Conservation (phyloP, 1,284 basidiomycete species). For the Anthracocystis setariae region DNA sequence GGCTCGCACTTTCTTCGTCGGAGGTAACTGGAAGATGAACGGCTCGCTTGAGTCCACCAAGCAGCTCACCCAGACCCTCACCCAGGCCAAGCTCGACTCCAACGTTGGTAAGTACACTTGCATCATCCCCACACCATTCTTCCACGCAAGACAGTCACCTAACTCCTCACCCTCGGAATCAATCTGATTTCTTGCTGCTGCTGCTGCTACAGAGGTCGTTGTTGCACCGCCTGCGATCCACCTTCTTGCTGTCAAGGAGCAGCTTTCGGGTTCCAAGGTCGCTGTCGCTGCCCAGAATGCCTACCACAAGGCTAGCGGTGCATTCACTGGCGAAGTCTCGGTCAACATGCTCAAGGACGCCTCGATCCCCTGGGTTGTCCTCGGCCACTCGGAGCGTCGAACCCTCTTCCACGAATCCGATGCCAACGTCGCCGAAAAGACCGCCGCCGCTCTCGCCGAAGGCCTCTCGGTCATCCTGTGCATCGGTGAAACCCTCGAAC, state of each 20-base stretch:
- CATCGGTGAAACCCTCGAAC: conserved; percentile 89
- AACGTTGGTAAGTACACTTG: conserved; percentile 50
- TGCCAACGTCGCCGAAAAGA: conserved; percentile 85
- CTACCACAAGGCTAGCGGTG: conserved; percentile 84
- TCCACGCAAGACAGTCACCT: too few relatives aligned
- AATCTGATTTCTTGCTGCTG: too few relatives aligned
- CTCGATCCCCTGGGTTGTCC: conserved; percentile 88
- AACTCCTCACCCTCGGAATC: too few relatives aligned
- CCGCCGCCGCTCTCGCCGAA: conserved; percentile 76
- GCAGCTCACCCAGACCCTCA: conserved; percentile 59
- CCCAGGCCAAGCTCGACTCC: conserved; percentile 59
- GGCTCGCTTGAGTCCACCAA: conserved; percentile 64
- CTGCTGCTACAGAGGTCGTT: conserved; percentile 55
- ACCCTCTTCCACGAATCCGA: conserved; percentile 90
- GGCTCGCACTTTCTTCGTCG: conserved; percentile 63
- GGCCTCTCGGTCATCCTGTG: conserved; percentile 91
- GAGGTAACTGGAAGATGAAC: conserved; percentile 68
- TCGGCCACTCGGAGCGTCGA: conserved; percentile 97
- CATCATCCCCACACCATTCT: too few relatives aligned
- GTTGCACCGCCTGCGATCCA: conserved; percentile 65
- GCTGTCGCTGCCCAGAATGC: conserved; percentile 88
- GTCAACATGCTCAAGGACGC: conserved; percentile 81
- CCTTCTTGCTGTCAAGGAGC: conserved; percentile 60
- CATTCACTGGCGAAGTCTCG: conserved; percentile 78
- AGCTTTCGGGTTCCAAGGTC: conserved; percentile 47